Base-by-base conservation (phyloP, 129 eudicot species). In the Flaveria sonorensis region DNA sequence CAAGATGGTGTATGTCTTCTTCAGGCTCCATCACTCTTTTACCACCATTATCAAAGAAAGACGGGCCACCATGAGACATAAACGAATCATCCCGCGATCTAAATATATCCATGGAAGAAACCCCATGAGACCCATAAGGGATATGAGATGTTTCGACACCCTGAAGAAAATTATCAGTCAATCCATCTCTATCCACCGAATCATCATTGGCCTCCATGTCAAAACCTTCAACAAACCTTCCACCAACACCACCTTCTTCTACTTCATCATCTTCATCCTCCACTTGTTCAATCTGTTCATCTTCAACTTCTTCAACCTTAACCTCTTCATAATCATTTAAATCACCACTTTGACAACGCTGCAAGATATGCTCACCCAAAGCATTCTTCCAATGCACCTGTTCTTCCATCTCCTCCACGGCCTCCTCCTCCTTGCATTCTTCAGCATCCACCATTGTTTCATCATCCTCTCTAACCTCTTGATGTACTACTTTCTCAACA, bases 1-100 rank as follows among this genome's bases (percentile, higher is more conserved):
- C 79, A 16, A 70, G 73, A 62, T 87, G 81, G 21, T 81, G 73
- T 18, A 80, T 70, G 74, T 85, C 79, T 28, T 79, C 77, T 48
- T 87, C 97, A 69, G 79, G 80, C 55, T 70, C 96, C 52, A 95
- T 75, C 18, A 42, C 92, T 87, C 99, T 85, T 71, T 95, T 95
- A 7, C 89, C 87, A 52, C 82, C 65, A 50, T 87, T 76, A 47
- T 69, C 59, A 53, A 79, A 85, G 69, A 84, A 81, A 21, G 89
- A 81, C 7, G 88, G 86, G 52, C 77, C 79, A 14, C 81, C 89
- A 18, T 77, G 75, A 79, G 67, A 77, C 74, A 79, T 40, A 50
- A 80, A 85, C 43, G 88, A 64, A 47, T 72, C 90, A 24, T 73
- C 81, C 16, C 84, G 82, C 26, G 90, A 70, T 45, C 79, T 75